Evolutionary conservation across 1,284 basidiomycete genomes (phyloP).

Genomic region (Irpex lacteus): DNA sequence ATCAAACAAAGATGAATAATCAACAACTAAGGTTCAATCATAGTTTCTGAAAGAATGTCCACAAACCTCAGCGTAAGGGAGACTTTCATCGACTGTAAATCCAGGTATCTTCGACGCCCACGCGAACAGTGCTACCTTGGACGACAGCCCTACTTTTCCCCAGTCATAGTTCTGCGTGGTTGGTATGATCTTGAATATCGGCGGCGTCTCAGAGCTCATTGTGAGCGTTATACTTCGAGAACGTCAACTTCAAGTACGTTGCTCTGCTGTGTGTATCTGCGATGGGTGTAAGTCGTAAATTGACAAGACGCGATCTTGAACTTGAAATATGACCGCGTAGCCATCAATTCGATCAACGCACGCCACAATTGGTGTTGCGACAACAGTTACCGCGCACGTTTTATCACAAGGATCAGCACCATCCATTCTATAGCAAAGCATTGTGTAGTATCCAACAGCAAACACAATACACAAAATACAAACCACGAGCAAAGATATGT

Average conservation of each 20-base stretch:
- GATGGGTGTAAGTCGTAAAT: neutral
- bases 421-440: neutral
- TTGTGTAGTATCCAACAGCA: neutral
- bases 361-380: neutral
- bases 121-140: conserved; percentile 63
- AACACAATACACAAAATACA: neutral
- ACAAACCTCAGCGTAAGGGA: conserved; percentile 63
- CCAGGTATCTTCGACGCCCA: conserved; percentile 37
- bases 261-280: neutral
- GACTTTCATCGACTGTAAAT: conserved; percentile 50
- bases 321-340: neutral
- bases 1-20: conserved; percentile 5
- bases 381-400: no score
- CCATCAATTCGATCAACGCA: neutral
- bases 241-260: neutral
- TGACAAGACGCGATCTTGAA: neutral
- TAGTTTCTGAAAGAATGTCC: no score
- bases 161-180: conserved; percentile 75
- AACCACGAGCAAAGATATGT: neutral
- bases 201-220: conserved; percentile 3
- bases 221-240: neutral
- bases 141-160: conserved; percentile 62
- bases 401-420: no score
- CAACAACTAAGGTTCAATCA: no score
- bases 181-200: conserved; percentile 68